Evolutionary conservation across 768 basidiomycete genomes (phyloP).

Genomic region (Macrolepiota dolichaula): DNA sequence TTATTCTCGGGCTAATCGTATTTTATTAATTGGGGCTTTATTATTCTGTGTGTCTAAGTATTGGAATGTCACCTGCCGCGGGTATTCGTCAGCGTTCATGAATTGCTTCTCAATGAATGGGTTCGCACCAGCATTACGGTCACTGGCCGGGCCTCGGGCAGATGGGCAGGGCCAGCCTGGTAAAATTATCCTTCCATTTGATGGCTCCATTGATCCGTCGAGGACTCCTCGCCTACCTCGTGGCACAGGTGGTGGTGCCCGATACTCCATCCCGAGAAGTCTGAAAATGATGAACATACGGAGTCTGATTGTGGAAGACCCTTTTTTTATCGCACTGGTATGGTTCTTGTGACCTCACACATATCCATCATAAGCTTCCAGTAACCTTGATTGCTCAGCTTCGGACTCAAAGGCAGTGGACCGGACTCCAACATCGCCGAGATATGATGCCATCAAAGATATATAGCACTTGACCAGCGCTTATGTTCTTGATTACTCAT

Average conservation of each 20-base stretch:
- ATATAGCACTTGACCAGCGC: not conserved
- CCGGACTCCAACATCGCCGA: not conserved
- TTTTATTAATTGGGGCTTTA: not conserved
- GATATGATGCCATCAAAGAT: slow-evolving; percentile 1
- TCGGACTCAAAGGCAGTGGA: not conserved
- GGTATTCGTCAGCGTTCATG: too few species aligned
- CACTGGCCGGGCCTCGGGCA: too few species aligned
- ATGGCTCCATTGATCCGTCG: not conserved
- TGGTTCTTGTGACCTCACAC: not conserved
- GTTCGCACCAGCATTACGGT: too few species aligned
- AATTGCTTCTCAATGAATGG: too few species aligned
- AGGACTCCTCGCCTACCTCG: not conserved
- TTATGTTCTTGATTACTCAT: not conserved
- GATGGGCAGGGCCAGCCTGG: not conserved
- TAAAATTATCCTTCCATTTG: not conserved
- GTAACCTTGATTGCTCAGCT: not conserved
- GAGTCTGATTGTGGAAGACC: too few species aligned
- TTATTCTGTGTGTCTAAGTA: not conserved
- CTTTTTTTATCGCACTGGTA: not conserved
- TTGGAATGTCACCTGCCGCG: too few species aligned
- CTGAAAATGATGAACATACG: not conserved
- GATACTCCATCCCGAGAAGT: not conserved
- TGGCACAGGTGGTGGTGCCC: not conserved
- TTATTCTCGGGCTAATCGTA: not conserved
- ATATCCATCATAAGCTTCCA: not conserved